Evolutionary conservation across 441 rosid species (phyloP).

Genomic region (Syzygium syzygioides): DNA sequence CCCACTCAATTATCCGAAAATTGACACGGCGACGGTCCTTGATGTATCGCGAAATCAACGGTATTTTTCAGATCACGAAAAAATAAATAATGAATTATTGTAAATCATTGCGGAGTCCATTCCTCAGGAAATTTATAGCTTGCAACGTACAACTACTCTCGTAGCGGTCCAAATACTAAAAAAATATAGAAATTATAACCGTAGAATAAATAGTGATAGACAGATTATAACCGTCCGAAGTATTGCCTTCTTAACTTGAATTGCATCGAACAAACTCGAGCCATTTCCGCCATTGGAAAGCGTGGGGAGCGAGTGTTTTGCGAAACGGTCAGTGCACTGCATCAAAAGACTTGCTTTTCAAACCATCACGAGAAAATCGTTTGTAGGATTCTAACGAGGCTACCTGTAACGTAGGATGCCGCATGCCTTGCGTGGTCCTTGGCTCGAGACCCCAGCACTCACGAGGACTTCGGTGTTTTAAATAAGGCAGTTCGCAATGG

Average conservation of each 20-base stretch:
- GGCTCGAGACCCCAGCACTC: not conserved
- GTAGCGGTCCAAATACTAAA: too few species aligned
- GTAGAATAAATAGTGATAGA: not conserved
- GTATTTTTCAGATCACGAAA: too few species aligned
- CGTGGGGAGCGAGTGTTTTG: not conserved
- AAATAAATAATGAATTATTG: too few species aligned
- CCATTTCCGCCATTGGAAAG: accelerated
- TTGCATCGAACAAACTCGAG: not conserved
- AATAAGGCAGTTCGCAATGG: accelerated
- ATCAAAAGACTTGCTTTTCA: accelerated
- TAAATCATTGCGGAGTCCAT: too few species aligned
- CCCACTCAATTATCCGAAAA: not conserved
- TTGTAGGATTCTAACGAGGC: accelerated
- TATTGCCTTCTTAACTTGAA: not conserved
- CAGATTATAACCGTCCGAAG: accelerated
- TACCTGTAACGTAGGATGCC: accelerated
- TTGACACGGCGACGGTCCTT: too few species aligned
- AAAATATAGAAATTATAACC: too few species aligned
- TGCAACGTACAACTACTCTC: too few species aligned
- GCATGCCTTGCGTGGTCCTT: accelerated
- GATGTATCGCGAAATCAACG: too few species aligned
- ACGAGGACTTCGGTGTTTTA: not conserved
- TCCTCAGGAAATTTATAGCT: too few species aligned
- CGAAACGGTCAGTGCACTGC: accelerated
- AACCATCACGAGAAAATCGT: accelerated